Percentiles rank a stretch among this genome's conserved stretches.
These are phyloP conservation scores for Candida maltosa DNA, from an alignment of 805 yeast genomes.

Conservation along the genomic window DNA sequence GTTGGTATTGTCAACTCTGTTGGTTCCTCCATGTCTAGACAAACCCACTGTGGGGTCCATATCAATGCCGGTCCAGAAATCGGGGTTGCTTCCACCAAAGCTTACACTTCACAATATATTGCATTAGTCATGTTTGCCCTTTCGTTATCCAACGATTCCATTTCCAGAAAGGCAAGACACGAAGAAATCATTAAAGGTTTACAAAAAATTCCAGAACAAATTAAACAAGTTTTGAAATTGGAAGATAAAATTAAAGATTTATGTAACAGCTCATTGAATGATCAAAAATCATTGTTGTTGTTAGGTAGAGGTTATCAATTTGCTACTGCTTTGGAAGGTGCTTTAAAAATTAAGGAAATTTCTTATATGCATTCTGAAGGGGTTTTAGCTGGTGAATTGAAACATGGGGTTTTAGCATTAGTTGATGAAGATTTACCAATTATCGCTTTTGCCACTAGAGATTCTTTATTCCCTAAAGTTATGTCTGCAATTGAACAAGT, in stretches of 20 bases:
- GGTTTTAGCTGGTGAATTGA: slow-evolving; percentile 97
- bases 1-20: slow-evolving; percentile 97
- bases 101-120: slow-evolving; percentile 96
- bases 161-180: slow-evolving; percentile 74
- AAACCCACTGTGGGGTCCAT: slow-evolving; percentile 98
- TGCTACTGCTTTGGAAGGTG: slow-evolving; percentile 98
- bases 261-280: slow-evolving; percentile 69
- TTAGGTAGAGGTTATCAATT: slow-evolving; percentile 97
- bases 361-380: slow-evolving; percentile 99
- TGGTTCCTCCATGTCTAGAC: slow-evolving; percentile 95
- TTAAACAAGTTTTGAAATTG: slow-evolving; percentile 68
- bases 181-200: slow-evolving; percentile 83
- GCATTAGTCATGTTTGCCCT: slow-evolving; percentile 96
- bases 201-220: slow-evolving; percentile 79
- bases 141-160: slow-evolving; percentile 88
- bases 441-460: slow-evolving; percentile 94
- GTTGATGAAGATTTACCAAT: slow-evolving; percentile 94
- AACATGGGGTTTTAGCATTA: slow-evolving; percentile 96
- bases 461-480: slow-evolving; percentile 92
- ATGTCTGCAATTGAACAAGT: slow-evolving; percentile 96
- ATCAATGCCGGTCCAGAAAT: slow-evolving; percentile 99
- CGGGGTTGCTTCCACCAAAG: slow-evolving; percentile 98
- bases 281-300: slow-evolving; percentile 81
- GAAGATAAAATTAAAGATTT: slow-evolving; percentile 71
- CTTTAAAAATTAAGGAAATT: slow-evolving; percentile 95